phyloP scores from a whole-genome alignment of 176 grass and related monocot species.

The Bonia amplexicaulis region DNA sequence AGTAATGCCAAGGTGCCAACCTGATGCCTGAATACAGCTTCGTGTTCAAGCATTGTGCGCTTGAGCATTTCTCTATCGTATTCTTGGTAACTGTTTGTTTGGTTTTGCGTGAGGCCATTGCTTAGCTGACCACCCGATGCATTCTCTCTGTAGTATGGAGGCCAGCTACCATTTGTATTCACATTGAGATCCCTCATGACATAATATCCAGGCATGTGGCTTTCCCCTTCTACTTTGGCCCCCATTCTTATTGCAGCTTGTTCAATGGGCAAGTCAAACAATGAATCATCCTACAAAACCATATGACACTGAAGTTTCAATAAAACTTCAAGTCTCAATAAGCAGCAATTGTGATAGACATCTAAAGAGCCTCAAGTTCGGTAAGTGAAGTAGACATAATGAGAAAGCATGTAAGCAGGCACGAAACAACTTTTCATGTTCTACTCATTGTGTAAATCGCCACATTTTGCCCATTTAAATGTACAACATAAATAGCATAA shows the following conservation, averaged over 20 bases:
- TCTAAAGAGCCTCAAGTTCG: not conserved
- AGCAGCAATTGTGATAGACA: not conserved
- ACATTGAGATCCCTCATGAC: not conserved
- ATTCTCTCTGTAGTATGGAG: conserved; percentile 2
- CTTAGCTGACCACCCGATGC: not conserved
- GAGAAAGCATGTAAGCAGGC: not conserved
- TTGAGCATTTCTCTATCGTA: conserved; percentile 18
- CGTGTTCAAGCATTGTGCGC: conserved; percentile 19
- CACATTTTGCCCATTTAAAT: not conserved
- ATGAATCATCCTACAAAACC: not conserved
- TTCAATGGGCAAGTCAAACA: not conserved
- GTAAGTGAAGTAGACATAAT: not conserved
- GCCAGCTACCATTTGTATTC: not conserved
- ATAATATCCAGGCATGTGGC: not conserved
- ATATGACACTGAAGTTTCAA: not conserved
- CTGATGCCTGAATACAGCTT: conserved; percentile 24
- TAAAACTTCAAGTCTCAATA: not conserved
- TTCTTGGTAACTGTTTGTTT: not conserved
- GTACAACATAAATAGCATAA: not conserved
- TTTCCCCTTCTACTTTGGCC: conserved; percentile 1
- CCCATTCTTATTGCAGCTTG: not conserved
- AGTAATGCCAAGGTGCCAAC: not conserved
- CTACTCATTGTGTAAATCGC: not conserved
- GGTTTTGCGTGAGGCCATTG: not conserved
- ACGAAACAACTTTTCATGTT: not conserved